Conservation (phyloP, 768 basidiomycete genomes). For the Xanthoconium stramineum region DNA sequence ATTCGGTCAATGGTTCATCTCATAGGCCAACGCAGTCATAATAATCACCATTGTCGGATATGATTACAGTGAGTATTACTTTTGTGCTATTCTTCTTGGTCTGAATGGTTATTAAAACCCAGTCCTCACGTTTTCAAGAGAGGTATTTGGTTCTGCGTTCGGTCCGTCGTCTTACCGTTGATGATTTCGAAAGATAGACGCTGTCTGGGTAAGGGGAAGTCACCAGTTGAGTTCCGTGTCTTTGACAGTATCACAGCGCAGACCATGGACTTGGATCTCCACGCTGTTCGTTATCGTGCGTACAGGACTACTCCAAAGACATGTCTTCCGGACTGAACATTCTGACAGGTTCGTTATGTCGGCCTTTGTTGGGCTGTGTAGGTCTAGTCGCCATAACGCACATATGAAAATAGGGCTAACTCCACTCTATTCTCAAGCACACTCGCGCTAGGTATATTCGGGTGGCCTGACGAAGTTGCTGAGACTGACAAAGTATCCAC, state of each 20-base stretch:
- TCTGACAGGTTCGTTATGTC: conserved; percentile 12
- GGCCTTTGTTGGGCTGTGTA: conserved; percentile 13
- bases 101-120: background rate
- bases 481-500: background rate
- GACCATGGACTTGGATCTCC: conserved; percentile 16
- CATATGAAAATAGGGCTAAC: background rate
- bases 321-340: background rate
- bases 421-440: background rate
- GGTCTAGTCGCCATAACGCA: background rate
- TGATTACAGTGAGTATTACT: conserved; percentile 13
- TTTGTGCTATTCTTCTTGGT: background rate
- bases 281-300: conserved; percentile 14
- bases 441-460: conserved; percentile 3
- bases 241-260: conserved; percentile 2
- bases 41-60: conserved; percentile 8
- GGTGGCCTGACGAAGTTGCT: background rate
- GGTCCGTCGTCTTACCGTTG: background rate
- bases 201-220: conserved; percentile 10
- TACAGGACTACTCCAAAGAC: background rate
- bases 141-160: conserved; percentile 2
- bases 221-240: background rate
- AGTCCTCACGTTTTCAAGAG: conserved; percentile 16
- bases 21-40: background rate
- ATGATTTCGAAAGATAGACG: conserved; percentile 6
- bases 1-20: background rate